These are phyloP conservation scores for Coemansia sp. DNA, from an alignment of 192 early-diverging fungal species.

Conservation along the genomic window DNA sequence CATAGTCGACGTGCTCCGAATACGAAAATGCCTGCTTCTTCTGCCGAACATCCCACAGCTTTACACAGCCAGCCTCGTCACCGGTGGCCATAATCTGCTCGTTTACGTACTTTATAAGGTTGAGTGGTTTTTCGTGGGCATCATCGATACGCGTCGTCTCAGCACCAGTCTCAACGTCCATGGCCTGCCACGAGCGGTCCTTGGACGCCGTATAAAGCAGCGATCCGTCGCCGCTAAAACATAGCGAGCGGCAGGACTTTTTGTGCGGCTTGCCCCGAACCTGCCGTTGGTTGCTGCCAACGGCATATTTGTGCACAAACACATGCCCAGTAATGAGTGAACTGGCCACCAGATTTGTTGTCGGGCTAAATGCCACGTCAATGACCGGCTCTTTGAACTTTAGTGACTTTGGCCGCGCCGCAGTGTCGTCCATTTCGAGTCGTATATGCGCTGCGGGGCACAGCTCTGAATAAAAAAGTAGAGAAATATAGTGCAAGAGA, in stretches of 20 bases:
- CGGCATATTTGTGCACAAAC: constrained; percentile 46
- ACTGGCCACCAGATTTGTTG: constrained; percentile 42
- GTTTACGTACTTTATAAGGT: constrained; percentile 69
- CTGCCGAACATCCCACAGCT: constrained; percentile 88
- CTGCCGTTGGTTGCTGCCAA: constrained; percentile 44
- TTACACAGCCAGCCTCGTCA: constrained; percentile 85
- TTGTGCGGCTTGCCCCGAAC: constrained; percentile 60
- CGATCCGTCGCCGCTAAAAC: constrained; percentile 75
- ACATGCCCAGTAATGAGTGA: constrained; percentile 55
- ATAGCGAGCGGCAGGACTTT: constrained; percentile 83
- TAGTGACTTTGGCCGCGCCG: constrained; percentile 48
- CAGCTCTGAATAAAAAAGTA: background rate
- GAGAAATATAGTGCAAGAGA: background rate
- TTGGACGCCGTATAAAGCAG: constrained; percentile 72
- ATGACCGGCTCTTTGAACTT: constrained; percentile 54
- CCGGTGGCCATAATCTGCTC: constrained; percentile 85
- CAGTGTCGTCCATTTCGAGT: constrained; percentile 45
- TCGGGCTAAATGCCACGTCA: constrained; percentile 51
- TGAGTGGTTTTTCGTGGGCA: constrained; percentile 84
- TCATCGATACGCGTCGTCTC: constrained; percentile 66
- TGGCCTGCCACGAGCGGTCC: constrained; percentile 78
- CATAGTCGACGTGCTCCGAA: constrained; percentile 88
- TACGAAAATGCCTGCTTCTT: constrained; percentile 76
- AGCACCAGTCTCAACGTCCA: constrained; percentile 77
- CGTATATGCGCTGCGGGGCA: background rate